A percentile compares a stretch with the other conserved stretches of the same genome.
Conservation (phyloP, 1,139 yeast species). For the Yamadazyma buinensis region DNA sequence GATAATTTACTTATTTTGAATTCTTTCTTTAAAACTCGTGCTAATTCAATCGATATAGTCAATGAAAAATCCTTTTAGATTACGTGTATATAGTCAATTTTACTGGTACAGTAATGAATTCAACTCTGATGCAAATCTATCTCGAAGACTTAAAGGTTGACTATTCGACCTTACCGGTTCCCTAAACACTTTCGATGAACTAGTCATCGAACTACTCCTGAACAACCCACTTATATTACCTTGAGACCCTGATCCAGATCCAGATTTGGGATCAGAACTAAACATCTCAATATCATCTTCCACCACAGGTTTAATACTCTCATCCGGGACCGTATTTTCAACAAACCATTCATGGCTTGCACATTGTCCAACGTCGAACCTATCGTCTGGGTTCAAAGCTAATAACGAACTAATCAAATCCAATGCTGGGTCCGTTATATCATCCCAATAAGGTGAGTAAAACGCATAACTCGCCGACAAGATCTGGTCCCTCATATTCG, state of each 20-base stretch:
- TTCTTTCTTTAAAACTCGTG: conserved; percentile 31
- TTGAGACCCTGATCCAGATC: background rate
- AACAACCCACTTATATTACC: too few relatives aligned
- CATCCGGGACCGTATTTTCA: conserved; percentile 11
- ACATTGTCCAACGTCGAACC: conserved; percentile 52
- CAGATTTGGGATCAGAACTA: background rate
- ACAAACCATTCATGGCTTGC: conserved; percentile 57
- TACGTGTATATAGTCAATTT: conserved; percentile 8
- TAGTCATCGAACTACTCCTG: conserved; percentile 12
- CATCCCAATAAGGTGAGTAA: conserved; percentile 79
- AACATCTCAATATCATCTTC: background rate
- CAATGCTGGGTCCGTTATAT: conserved; percentile 57
- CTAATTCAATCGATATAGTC: conserved; percentile 16
- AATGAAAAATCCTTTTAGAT: conserved; percentile 5
- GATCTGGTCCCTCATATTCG: conserved; percentile 73
- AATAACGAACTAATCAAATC: conserved; percentile 63
- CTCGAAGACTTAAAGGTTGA: conserved; percentile 34
- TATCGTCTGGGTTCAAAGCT: conserved; percentile 51
- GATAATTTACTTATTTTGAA: conserved; percentile 23
- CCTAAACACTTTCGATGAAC: conserved; percentile 8
- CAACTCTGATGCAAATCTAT: conserved; percentile 25
- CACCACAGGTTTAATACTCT: background rate
- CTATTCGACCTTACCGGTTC: conserved; percentile 22
- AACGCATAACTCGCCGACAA: conserved; percentile 64
- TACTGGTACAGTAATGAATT: conserved; percentile 9